phyloP scores from a whole-genome alignment of 1,284 basidiomycete species.

The Cryptococcus wingfieldii region DNA sequence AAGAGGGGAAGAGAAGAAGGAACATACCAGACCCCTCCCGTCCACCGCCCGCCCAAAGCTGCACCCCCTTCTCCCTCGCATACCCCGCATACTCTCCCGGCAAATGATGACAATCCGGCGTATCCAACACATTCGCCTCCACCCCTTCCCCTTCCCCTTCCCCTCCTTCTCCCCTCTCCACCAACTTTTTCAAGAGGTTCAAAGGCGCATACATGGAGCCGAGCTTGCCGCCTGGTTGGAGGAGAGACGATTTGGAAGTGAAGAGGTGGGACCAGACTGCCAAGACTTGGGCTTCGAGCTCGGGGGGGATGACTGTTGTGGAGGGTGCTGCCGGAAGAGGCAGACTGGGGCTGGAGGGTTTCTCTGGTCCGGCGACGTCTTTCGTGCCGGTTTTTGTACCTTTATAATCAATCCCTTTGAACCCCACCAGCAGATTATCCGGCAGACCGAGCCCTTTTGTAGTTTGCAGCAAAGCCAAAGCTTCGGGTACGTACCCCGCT shows the following conservation, averaged over 20 bases:
- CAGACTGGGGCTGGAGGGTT: not conserved
- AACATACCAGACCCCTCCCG: slow-evolving; percentile 43
- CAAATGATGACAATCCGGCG: slow-evolving; percentile 46
- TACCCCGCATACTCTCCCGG: slow-evolving; percentile 38
- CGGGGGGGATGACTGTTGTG: slow-evolving; percentile 12
- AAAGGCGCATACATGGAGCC: slow-evolving; percentile 33
- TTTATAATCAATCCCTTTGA: slow-evolving; percentile 41
- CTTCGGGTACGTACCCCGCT: slow-evolving; percentile 20
- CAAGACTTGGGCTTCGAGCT: slow-evolving; percentile 17
- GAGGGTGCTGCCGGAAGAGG: slow-evolving; percentile 10
- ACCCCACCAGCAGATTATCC: slow-evolving; percentile 42
- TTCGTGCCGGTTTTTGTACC: slow-evolving; percentile 26
- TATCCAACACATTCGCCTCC: slow-evolving; percentile 41
- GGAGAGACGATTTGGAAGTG: not conserved
- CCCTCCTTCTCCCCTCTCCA: slow-evolving; percentile 1
- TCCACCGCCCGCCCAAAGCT: slow-evolving; percentile 47
- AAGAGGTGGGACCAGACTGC: not conserved
- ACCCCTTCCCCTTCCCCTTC: not conserved
- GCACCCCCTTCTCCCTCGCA: slow-evolving; percentile 34
- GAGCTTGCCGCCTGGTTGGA: slow-evolving; percentile 11
- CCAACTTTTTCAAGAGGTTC: slow-evolving; percentile 21
- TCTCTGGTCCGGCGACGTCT: not conserved
- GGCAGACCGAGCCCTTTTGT: slow-evolving; percentile 32
- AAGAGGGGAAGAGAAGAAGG: not conserved
- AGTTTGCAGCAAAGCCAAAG: slow-evolving; percentile 16